Conservation (phyloP, 768 basidiomycete genomes). For the Pseudohyphozyma bogoriensis region DNA sequence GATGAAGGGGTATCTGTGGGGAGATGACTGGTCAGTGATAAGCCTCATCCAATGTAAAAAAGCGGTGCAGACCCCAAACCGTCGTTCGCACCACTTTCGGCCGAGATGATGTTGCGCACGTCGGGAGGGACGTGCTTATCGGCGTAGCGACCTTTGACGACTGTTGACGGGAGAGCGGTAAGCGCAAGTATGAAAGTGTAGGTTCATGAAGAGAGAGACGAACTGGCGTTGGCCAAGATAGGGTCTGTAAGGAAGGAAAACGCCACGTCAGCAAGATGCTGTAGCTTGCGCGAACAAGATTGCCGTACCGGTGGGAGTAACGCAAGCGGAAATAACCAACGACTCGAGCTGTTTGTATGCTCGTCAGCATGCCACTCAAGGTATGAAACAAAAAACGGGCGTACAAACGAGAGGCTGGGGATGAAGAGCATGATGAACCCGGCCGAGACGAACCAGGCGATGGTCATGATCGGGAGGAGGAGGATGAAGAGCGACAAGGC, state of each 20-base stretch:
- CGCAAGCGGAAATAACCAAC: constrained; percentile 39
- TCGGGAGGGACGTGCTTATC: constrained; percentile 39
- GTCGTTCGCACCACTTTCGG: constrained; percentile 43
- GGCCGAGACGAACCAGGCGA: constrained; percentile 40
- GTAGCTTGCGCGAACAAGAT: not conserved
- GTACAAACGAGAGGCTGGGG: constrained; percentile 37
- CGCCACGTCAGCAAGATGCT: not conserved
- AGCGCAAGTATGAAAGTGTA: not conserved
- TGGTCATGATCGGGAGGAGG: constrained; percentile 40
- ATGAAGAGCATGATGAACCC: constrained; percentile 40
- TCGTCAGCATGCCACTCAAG: not conserved
- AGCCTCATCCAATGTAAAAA: not conserved
- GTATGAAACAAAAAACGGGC: not conserved
- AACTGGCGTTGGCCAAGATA: constrained; percentile 37
- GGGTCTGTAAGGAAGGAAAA: too few species aligned
- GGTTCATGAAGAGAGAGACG: not conserved
- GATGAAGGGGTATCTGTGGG: constrained; percentile 39
- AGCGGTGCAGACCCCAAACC: constrained; percentile 33
- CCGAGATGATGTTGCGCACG: constrained; percentile 40
- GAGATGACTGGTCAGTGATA: too few species aligned
- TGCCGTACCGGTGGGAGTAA: constrained; percentile 36
- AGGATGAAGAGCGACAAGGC: constrained; percentile 37
- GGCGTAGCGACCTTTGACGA: constrained; percentile 41
- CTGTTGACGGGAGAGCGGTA: constrained; percentile 7
- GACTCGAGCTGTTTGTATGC: constrained; percentile 31